Base-by-base conservation (phyloP, 495 filamentous ascomycete species). In the Achaetomiella virescens region DNA sequence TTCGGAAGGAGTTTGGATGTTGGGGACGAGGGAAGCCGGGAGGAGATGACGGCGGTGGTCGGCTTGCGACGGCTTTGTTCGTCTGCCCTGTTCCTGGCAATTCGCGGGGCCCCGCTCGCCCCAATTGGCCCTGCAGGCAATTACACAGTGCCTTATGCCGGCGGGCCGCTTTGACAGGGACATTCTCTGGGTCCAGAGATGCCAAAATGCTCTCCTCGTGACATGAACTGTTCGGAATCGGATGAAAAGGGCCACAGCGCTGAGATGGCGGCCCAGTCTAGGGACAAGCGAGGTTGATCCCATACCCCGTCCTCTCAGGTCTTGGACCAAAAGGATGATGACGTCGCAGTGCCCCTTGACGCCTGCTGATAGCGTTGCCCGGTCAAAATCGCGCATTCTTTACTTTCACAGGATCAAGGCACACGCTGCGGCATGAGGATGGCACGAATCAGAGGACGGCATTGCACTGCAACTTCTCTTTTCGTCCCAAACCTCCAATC, bases 341-440 rank as follows among this genome's bases (percentile, higher is more conserved):
- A 50, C 54, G 41, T 22, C 22, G 0, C 1, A 15, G 11, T 21
- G 6, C 2, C 33, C 33, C 6, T 17, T 10, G 21, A 9, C 27
- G 42, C 24, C 35, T 18, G 25, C n/a, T 15, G 59, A 56, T 52
- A 64, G 61, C 54, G 73, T 76, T 76, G 70, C 65, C 71, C 59
- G 36, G 70, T 55, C 71, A 74, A 75, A 57, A 47, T 62, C 54
- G 29, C 43, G 29, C 52, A 51, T 36, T 65, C 54, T 69, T 61
- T 51, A 61, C 59, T 37, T 51, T 21, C 38, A 42, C 9, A 21
- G 38, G 44, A 48, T 27, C 45, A 31, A 29, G 47, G 40, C 43
- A 20, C 49, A 36, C 11, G 15, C 14, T 24, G 51, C 46, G 22
- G 45, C 44, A 21, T 35, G 14, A 38, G 8, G 54, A 24, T 14